These are phyloP conservation scores for Moniliophthora roreri DNA, from an alignment of 1,284 basidiomycete genomes.

Conservation along the genomic window DNA sequence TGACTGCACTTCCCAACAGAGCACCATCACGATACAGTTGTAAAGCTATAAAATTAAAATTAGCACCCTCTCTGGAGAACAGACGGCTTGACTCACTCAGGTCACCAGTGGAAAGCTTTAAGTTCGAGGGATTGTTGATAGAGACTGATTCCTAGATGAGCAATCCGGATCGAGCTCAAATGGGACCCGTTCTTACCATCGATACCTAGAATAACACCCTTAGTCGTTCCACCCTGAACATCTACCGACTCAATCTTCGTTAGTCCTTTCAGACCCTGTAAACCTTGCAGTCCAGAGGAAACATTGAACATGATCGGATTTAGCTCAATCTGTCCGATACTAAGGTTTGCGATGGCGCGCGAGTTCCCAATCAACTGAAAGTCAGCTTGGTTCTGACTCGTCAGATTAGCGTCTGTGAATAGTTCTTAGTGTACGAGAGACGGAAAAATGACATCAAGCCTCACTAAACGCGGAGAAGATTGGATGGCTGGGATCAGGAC, in stretches of 20 bases:
- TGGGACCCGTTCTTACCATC: constrained; percentile 35
- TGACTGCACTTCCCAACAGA: constrained; percentile 54
- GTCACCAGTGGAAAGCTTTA: constrained; percentile 62
- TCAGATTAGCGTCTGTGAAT: constrained; percentile 51
- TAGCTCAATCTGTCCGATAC: constrained; percentile 69
- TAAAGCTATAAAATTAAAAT: constrained; percentile 36
- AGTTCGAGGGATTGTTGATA: constrained; percentile 74
- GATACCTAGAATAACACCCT: constrained; percentile 63
- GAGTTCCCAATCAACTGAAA: constrained; percentile 69
- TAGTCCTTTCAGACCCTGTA: constrained; percentile 61
- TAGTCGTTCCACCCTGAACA: constrained; percentile 66
- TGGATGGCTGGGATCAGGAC: constrained; percentile 49
- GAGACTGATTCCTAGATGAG: constrained; percentile 36
- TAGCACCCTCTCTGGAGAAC: not conserved
- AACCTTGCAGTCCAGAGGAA: constrained; percentile 61
- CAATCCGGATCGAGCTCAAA: not conserved
- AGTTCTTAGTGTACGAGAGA: constrained; percentile 1
- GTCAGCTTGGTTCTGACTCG: constrained; percentile 40
- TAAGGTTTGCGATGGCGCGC: constrained; percentile 63
- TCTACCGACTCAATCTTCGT: constrained; percentile 66
- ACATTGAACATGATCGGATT: constrained; percentile 78
- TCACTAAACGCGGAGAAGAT: constrained; percentile 60
- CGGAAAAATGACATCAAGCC: constrained; percentile 17
- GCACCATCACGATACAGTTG: constrained; percentile 55
- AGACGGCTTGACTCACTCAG: constrained; percentile 43